A percentile compares a stretch with the other conserved stretches of the same genome.
phyloP scores from a whole-genome alignment of 1,284 basidiomycete genomes.

The Cutaneotrichosporon sp. region DNA sequence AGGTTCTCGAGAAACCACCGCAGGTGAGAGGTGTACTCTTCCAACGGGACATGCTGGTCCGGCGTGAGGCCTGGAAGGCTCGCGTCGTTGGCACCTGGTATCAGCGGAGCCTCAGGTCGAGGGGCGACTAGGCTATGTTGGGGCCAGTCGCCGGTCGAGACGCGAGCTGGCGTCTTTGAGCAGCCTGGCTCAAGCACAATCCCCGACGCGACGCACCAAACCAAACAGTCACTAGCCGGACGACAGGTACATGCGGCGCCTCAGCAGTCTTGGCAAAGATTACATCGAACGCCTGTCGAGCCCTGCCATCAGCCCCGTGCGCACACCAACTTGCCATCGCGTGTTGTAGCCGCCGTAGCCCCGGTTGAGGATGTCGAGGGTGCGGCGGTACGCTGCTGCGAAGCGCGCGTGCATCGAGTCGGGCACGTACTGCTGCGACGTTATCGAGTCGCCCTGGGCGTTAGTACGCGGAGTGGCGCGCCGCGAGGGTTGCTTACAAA shows the following conservation, averaged over 20 bases:
- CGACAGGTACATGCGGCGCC: slow-evolving; percentile 5
- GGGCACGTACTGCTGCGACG: slow-evolving; percentile 21
- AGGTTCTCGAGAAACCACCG: slow-evolving; percentile 21
- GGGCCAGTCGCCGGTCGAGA: too few species aligned
- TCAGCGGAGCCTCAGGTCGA: too few species aligned
- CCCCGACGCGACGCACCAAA: slow-evolving; percentile 37
- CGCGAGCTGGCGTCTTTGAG: not conserved
- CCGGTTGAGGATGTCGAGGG: slow-evolving; percentile 35
- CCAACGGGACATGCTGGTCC: slow-evolving; percentile 21
- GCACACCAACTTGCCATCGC: slow-evolving; percentile 17
- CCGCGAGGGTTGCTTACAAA: slow-evolving; percentile 18
- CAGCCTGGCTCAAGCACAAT: not conserved
- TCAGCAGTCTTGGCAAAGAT: slow-evolving; percentile 31
- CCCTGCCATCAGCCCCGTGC: slow-evolving; percentile 2
- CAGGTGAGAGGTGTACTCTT: slow-evolving; percentile 22
- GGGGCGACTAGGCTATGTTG: too few species aligned
- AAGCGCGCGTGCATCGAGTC: slow-evolving; percentile 17
- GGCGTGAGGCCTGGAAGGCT: slow-evolving; percentile 3
- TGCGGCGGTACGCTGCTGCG: slow-evolving; percentile 31
- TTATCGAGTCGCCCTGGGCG: slow-evolving; percentile 26
- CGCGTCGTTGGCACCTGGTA: slow-evolving; percentile 24
- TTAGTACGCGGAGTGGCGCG: too few species aligned
- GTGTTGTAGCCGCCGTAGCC: slow-evolving; percentile 38
- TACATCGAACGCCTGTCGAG: not conserved
- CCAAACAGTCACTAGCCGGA: slow-evolving; percentile 39